Conservation (phyloP, 805 yeast species). For the Brettanomyces anomalus region DNA sequence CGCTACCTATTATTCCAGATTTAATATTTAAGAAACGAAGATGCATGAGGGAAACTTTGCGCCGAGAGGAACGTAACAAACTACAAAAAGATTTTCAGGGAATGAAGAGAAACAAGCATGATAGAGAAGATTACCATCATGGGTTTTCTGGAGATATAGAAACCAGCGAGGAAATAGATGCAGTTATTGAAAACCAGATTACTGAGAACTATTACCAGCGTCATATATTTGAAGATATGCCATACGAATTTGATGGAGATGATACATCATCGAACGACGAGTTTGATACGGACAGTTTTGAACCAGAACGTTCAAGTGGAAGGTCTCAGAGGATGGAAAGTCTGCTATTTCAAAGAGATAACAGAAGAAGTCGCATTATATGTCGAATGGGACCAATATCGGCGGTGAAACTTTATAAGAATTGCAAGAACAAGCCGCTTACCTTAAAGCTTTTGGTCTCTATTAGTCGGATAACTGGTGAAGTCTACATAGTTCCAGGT, state of each 20-base stretch:
- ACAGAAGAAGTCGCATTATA: constrained; percentile 18
- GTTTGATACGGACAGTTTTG: constrained; percentile 7
- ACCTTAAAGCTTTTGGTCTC: constrained; percentile 19
- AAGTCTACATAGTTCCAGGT: constrained; percentile 23
- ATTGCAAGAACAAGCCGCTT: constrained; percentile 11
- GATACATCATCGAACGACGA: too few species aligned
- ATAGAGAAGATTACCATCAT: too few species aligned
- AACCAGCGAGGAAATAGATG: too few species aligned
- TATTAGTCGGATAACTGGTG: constrained; percentile 27
- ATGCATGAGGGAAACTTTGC: neutral
- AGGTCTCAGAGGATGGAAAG: constrained; percentile 23
- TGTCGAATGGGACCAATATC: constrained; percentile 18
- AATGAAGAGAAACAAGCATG: too few species aligned
- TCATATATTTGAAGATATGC: too few species aligned
- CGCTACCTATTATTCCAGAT: constrained; percentile 18
- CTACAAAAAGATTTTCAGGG: too few species aligned
- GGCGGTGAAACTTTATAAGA: constrained; percentile 21
- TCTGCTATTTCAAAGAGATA: constrained; percentile 19
- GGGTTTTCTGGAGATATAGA: too few species aligned
- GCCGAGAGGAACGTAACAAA: too few species aligned
- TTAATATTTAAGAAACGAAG: constrained; percentile 24
- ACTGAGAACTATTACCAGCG: too few species aligned
- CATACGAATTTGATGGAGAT: too few species aligned
- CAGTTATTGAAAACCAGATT: too few species aligned
- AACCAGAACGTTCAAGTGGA: constrained; percentile 20